Base-by-base conservation (phyloP, 106 monocot genomes). In the Xerophyta viscosa region DNA sequence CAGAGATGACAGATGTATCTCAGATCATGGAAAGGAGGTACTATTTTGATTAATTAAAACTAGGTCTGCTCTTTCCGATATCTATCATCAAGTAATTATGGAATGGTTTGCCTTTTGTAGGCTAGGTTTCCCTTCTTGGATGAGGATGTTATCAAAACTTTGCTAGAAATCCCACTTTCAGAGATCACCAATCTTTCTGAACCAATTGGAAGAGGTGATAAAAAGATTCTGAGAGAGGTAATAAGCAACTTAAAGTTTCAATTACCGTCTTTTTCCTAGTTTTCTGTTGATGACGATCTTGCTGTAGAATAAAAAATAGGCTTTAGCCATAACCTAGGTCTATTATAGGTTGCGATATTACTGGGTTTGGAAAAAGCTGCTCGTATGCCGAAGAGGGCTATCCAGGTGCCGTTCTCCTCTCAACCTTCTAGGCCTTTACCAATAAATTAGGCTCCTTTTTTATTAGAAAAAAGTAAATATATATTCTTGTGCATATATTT, bases 91-190 rank as follows among this genome's bases (percentile, higher is more conserved):
- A 18, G 4, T n/a, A 6, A 17, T 27, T 46, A 9, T 46, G 39
- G 3, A 21, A 48, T 46, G 48, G 27, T 20, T 54, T 51, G 4
- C 41, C 5, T 11, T 36, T 36, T 72, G 22, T 67, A 98, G 98
- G 98, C 90, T 33, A 67, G 98, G 66, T 98, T 90, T 68, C 90
- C 98, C 28, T 98, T 98, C 68, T 77, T 98, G 53, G 98, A 98
- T 66, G 98, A 98, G 52, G 74, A 90, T 77, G 98, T 98, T 41
- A 80, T 98, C 43, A 46, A 71, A 30, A 77, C 74, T 37, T 66
- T 98, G 57, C 60, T 98, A 31, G 86, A 98, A 22, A 69, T 98
- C n/a, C 98, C 98, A 29, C 50, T 98, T 19, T 80, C 77, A 76
- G 79, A 90, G 14, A 80, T 98, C 52, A 79, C 82, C 19, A 53